Percentiles rank a stretch among this genome's conserved stretches.
Conservation (phyloP, 108 stramenopile species). For the Seminavis robusta region DNA sequence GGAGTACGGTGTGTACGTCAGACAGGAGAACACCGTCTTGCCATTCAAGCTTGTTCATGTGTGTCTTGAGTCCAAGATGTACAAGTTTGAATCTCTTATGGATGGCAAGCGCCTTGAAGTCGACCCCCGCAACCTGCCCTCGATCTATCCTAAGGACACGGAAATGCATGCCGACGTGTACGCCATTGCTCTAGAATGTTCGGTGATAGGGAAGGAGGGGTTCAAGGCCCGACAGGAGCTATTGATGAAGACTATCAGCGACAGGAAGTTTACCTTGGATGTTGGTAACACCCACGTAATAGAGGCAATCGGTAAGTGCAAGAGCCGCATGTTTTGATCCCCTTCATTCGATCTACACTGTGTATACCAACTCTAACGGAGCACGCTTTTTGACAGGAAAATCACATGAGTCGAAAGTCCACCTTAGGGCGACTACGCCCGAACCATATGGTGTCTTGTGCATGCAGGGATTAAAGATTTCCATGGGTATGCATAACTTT, state of each 20-base stretch:
- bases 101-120: slow-evolving; percentile 15
- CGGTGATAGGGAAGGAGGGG: slow-evolving; percentile 9
- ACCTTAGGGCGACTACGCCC: slow-evolving; percentile 19
- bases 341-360: too few relatives aligned
- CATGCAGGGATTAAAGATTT: slow-evolving; percentile 25
- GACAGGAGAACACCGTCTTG: slow-evolving; percentile 18
- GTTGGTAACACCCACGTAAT: slow-evolving; percentile 30
- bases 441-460: slow-evolving; percentile 41
- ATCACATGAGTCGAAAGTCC: slow-evolving; percentile 23
- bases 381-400: too few relatives aligned
- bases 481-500: slow-evolving; percentile 39
- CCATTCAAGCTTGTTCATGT: slow-evolving; percentile 21
- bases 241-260: neutral
- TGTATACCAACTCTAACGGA: too few relatives aligned
- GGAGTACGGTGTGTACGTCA: slow-evolving; percentile 28
- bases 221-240: slow-evolving; percentile 5
- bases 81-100: slow-evolving; percentile 19
- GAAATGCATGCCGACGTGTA: slow-evolving; percentile 9
- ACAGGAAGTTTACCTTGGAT: slow-evolving; percentile 26
- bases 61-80: slow-evolving; percentile 13
- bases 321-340: neutral
- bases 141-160: slow-evolving; percentile 31
- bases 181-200: slow-evolving; percentile 18
- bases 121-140: slow-evolving; percentile 14
- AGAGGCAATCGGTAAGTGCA: slow-evolving; percentile 30